Conservation (phyloP, 2,329 filamentous ascomycete species). For the Ilyonectria robusta region DNA sequence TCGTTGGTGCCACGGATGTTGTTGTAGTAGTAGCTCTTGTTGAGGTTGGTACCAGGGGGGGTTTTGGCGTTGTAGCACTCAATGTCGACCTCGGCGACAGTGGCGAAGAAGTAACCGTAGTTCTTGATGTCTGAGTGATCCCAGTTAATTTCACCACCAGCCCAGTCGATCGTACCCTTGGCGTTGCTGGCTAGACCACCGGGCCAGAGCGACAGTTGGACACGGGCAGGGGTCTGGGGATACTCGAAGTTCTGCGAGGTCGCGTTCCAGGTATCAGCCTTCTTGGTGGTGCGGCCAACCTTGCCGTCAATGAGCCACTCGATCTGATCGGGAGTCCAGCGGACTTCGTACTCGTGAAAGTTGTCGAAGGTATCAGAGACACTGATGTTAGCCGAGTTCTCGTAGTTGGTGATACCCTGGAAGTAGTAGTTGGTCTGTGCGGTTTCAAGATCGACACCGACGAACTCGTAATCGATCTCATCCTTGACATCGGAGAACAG, state of each 20-base stretch:
- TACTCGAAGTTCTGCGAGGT: slow-evolving; percentile 86
- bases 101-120: slow-evolving; percentile 90
- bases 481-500: slow-evolving; percentile 96
- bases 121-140: slow-evolving; percentile 80
- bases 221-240: slow-evolving; percentile 91
- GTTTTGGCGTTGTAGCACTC: slow-evolving; percentile 82
- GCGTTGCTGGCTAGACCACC: slow-evolving; percentile 85
- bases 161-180: slow-evolving; percentile 90
- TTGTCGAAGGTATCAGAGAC: slow-evolving; percentile 80
- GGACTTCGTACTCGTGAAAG: slow-evolving; percentile 92
- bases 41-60: slow-evolving; percentile 76
- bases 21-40: slow-evolving; percentile 83
- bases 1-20: slow-evolving; percentile 77
- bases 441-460: slow-evolving; percentile 82
- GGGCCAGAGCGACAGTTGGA: slow-evolving; percentile 97
- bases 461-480: slow-evolving; percentile 97
- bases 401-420: slow-evolving; percentile 91
- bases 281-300: slow-evolving; percentile 80
- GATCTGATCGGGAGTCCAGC: slow-evolving; percentile 90
- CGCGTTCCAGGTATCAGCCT: slow-evolving; percentile 86
- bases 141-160: slow-evolving; percentile 93
- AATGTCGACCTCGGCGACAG: slow-evolving; percentile 82
- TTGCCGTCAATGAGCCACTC: slow-evolving; percentile 91
- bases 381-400: slow-evolving; percentile 80
- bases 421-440: slow-evolving; percentile 98